These are phyloP conservation scores for Pythium plurisporium DNA, from an alignment of 352 stramenopile species.

Conservation along the genomic window DNA sequence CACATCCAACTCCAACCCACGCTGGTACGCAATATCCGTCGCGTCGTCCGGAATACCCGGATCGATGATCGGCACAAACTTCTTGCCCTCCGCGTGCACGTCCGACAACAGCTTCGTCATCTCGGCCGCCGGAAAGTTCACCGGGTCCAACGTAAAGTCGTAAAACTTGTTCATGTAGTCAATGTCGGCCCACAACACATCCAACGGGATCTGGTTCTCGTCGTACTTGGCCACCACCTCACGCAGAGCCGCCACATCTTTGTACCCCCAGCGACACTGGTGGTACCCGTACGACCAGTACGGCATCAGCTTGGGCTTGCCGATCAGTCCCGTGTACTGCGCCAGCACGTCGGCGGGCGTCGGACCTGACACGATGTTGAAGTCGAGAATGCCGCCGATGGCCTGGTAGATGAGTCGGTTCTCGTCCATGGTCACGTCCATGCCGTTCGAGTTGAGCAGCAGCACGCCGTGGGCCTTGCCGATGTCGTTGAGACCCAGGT, in stretches of 20 bases:
- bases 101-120: slow-evolving; percentile 38
- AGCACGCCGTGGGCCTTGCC: slow-evolving; percentile 43
- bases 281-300: slow-evolving; percentile 69
- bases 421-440: slow-evolving; percentile 47
- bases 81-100: slow-evolving; percentile 48
- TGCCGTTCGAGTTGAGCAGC: slow-evolving; percentile 54
- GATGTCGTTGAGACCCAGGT: slow-evolving; percentile 32
- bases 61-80: slow-evolving; percentile 82
- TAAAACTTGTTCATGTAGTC: slow-evolving; percentile 49
- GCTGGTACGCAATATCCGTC: slow-evolving; percentile 46
- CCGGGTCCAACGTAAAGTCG: slow-evolving; percentile 53
- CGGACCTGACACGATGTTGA: slow-evolving; percentile 47
- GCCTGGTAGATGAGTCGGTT: slow-evolving; percentile 38
- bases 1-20: slow-evolving; percentile 53
- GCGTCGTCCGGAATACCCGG: slow-evolving; percentile 64
- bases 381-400: slow-evolving; percentile 50
- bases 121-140: slow-evolving; percentile 33
- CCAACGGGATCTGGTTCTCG: slow-evolving; percentile 35
- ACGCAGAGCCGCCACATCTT: slow-evolving; percentile 16
- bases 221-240: slow-evolving; percentile 34
- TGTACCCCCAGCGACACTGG: slow-evolving; percentile 46
- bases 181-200: slow-evolving; percentile 56
- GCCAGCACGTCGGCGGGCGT: slow-evolving; percentile 33
- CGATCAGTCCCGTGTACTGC: slow-evolving; percentile 54
- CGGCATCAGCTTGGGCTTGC: slow-evolving; percentile 40